A percentile compares a stretch with the other conserved stretches of the same genome.
phyloP scores from a whole-genome alignment of 208 protist species.

The Leishmania amazonensis region DNA sequence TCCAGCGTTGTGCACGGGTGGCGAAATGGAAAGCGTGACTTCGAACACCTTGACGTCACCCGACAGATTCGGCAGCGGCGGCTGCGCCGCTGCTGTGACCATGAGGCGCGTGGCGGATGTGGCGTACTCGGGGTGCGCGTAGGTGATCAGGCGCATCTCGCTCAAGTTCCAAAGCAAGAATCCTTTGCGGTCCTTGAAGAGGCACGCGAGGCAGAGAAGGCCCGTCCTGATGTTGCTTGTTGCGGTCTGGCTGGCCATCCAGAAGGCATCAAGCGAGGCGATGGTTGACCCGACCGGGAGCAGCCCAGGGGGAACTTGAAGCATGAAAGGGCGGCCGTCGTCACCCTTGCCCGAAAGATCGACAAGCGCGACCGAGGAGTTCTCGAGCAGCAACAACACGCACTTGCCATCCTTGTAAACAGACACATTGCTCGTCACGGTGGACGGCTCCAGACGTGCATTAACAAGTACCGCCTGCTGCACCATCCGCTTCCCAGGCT shows the following conservation, averaged over 20 bases:
- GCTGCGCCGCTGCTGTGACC: conserved; percentile 42
- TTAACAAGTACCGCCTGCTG: conserved; percentile 63
- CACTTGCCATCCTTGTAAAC: conserved; percentile 68
- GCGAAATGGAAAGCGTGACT: conserved; percentile 26
- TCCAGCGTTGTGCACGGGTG: conserved; percentile 27
- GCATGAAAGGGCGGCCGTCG: conserved; percentile 45
- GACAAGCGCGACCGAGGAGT: conserved; percentile 68
- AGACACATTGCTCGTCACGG: conserved; percentile 35
- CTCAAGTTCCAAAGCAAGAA: conserved; percentile 78
- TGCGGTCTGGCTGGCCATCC: conserved; percentile 38
- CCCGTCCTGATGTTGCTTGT: conserved; percentile 20
- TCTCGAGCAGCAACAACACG: conserved; percentile 69
- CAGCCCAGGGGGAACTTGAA: conserved; percentile 56
- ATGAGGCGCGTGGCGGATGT: conserved; percentile 38
- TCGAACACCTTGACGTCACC: conserved; percentile 58
- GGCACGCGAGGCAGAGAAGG: conserved; percentile 53
- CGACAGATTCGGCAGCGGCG: conserved; percentile 55
- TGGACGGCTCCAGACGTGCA: conserved; percentile 50
- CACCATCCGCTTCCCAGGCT: conserved; percentile 38
- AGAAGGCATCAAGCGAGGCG: conserved; percentile 64
- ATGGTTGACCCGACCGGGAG: conserved; percentile 68
- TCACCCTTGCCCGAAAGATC: conserved; percentile 63
- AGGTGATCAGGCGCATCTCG: conserved; percentile 65
- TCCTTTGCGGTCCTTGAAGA: conserved; percentile 64
- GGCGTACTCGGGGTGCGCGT: conserved; percentile 43